These are phyloP conservation scores for Aegilops speltoides DNA, from an alignment of 176 grass and related monocot genomes.

Conservation along the genomic window DNA sequence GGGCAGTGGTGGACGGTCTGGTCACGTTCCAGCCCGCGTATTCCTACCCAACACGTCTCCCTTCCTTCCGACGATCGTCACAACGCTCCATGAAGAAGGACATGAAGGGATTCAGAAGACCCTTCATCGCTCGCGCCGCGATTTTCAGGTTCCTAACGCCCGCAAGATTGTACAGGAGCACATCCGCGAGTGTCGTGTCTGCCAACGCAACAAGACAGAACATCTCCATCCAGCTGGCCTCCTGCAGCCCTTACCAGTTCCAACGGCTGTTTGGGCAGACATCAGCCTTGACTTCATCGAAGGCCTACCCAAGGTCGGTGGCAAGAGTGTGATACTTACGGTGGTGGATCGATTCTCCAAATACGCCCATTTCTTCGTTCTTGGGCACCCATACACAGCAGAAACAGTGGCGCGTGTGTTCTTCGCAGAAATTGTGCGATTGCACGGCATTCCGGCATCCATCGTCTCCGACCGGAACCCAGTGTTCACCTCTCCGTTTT, in stretches of 20 bases:
- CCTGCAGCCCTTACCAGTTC: neutral
- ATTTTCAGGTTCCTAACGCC: neutral
- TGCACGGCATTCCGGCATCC: too few relatives aligned
- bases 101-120: neutral
- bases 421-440: too few relatives aligned
- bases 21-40: neutral
- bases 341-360: neutral
- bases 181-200: neutral
- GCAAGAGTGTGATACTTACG: neutral
- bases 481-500: too few relatives aligned
- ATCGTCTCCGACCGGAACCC: too few relatives aligned
- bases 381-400: too few relatives aligned
- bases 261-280: neutral
- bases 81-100: neutral
- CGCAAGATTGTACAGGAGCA: neutral
- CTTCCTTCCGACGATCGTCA: neutral
- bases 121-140: neutral
- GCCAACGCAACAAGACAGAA: neutral
- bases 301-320: neutral
- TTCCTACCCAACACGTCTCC: neutral
- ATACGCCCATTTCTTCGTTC: neutral
- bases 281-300: neutral
- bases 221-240: neutral
- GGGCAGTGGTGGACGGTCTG: neutral
- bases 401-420: too few relatives aligned